These are phyloP conservation scores for Candida krabiensis DNA, from an alignment of 805 yeast genomes.

Conservation along the genomic window DNA sequence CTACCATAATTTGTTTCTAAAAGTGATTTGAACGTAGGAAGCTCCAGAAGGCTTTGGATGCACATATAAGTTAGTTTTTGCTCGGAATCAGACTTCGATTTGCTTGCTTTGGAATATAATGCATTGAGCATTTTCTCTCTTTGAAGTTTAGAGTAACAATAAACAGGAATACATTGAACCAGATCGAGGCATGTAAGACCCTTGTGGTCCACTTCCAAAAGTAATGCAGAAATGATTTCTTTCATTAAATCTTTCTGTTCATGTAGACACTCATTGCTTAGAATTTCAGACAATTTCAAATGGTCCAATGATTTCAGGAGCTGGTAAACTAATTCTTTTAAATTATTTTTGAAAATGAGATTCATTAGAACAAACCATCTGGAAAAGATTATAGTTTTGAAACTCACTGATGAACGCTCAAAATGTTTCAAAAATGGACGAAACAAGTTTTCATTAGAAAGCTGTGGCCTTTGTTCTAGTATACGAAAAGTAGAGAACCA, in stretches of 20 bases:
- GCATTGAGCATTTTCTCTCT: slow-evolving; percentile 31
- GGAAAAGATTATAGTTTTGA: slow-evolving; percentile 32
- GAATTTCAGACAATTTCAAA: slow-evolving; percentile 22
- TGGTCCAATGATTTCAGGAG: slow-evolving; percentile 28
- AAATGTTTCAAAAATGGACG: slow-evolving; percentile 29
- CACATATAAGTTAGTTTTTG: not conserved
- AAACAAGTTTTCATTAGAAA: slow-evolving; percentile 14
- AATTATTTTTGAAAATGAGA: slow-evolving; percentile 30
- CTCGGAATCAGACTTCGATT: not conserved
- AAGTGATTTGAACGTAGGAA: slow-evolving; percentile 54
- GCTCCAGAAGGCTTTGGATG: slow-evolving; percentile 41
- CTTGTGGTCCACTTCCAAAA: not conserved
- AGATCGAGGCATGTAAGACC: slow-evolving; percentile 1
- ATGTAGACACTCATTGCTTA: slow-evolving; percentile 42
- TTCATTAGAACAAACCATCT: slow-evolving; percentile 60
- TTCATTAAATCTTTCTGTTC: slow-evolving; percentile 46
- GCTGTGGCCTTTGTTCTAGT: slow-evolving; percentile 34
- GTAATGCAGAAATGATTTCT: slow-evolving; percentile 16
- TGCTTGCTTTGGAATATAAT: slow-evolving; percentile 11
- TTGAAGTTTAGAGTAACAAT: slow-evolving; percentile 42
- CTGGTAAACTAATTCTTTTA: slow-evolving; percentile 29
- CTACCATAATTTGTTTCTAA: slow-evolving; percentile 40
- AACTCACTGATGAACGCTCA: slow-evolving; percentile 7
- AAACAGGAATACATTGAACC: slow-evolving; percentile 44
- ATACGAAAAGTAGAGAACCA: slow-evolving; percentile 41